Percentiles rank a stretch among this genome's conserved stretches.
Evolutionary conservation across 495 filamentous ascomycete genomes (phyloP).

Genomic region (Aspergillus saccharolyticus): DNA sequence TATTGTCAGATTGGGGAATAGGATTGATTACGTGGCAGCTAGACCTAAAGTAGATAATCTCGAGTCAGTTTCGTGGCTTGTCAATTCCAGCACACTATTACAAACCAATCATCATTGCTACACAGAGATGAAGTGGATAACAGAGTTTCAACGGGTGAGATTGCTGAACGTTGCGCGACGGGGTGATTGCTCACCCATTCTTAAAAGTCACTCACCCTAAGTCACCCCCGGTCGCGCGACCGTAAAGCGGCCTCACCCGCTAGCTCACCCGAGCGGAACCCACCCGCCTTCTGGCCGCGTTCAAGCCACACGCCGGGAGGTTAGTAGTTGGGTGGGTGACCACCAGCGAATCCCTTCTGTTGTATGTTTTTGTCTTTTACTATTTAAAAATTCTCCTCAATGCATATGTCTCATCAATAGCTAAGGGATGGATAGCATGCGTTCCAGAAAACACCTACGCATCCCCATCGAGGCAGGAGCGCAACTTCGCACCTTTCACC

Average conservation of each 20-base stretch:
- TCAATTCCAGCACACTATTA: not conserved
- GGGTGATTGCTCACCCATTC: not conserved
- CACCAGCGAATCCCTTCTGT: not conserved
- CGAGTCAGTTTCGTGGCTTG: not conserved
- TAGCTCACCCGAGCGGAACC: constrained; percentile 1
- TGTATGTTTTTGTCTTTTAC: not conserved
- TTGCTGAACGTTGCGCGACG: not conserved
- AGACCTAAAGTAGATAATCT: not conserved
- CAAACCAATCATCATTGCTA: not conserved
- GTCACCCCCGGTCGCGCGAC: not conserved
- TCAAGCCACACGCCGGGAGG: not conserved
- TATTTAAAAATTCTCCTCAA: no score
- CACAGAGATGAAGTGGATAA: not conserved
- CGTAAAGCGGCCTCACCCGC: constrained; percentile 1
- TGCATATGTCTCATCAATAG: no score
- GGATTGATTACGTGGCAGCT: not conserved
- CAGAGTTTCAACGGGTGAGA: not conserved
- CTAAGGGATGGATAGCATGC: no score
- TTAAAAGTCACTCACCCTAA: not conserved
- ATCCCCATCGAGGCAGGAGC: no score
- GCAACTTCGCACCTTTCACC: no score
- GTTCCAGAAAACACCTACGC: no score
- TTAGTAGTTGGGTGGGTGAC: not conserved
- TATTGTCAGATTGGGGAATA: not conserved
- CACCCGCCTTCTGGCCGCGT: constrained; percentile 3